Base-by-base conservation (phyloP, 2,329 filamentous ascomycete species). In the Fusarium hostae region DNA sequence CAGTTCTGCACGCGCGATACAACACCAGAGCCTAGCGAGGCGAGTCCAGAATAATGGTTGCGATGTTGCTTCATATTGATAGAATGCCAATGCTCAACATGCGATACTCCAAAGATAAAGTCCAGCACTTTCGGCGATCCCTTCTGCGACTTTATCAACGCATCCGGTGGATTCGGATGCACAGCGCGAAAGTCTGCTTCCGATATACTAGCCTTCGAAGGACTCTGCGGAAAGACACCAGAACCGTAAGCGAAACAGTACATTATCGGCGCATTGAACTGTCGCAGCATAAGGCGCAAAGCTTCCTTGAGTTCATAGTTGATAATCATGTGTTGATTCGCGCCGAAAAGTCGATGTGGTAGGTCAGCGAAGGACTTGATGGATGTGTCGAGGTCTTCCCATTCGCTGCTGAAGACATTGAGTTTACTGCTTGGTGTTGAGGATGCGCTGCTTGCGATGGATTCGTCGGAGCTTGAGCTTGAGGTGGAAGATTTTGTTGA, bases 161-260 rank as follows among this genome's bases (percentile, higher is more conserved):
- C 93, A 57, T 90, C 86, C 2, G 94, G 94, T 3, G 95, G 91
- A 68, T 94, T 91, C 10, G 95, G 92, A 78, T 98, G 95, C 28
- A 95, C 89, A 24, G 90, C 89, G 65, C 82, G 85, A 71, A 89
- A 84, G 62, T 88, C 85, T 15, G 84, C 86, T 55, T 88, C 87
- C 28, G 89, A 84, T 55, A 90, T 84, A 67, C 84, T 81, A 66
- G 83, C 81, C 72, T 87, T 87, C 52, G 84, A 84, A 59, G 82
- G 80, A n/a, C 81, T 78, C 80, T 99, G 96, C 0, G 95, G 91
- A 78, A 99, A 99, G 13, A 99, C 96, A 7, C 96, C 96, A 9
- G 95, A 98, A 26, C 96, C 96, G 79, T 99, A 99, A 3, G 96
- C 96, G 81, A 99, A 97, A 18, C 95, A 95, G 84, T 98, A 98